Evolutionary conservation across 1,284 basidiomycete species (phyloP), one percentile per base, ranked within the genome.

Genomic region (Phylloboletellus chloephorus): DNA sequence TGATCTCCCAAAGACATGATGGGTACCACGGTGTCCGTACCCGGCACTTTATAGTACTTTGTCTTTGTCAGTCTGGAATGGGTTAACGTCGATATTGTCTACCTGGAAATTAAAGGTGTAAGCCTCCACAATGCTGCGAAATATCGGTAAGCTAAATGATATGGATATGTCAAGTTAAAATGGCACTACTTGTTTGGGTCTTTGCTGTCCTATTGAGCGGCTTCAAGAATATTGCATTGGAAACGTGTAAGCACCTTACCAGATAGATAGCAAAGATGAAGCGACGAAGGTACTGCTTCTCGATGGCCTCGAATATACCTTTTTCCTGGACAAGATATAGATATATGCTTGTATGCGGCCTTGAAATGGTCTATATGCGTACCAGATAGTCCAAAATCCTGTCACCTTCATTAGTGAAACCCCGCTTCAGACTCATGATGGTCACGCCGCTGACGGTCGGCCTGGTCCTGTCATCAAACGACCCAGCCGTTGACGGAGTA

Each of bases 241-340:
- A 30, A 19, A 25, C 16, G 19, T 4, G 16, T 5, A 12, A 21
- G 11, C 12, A 8, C 66, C 75, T 45, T 45, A 86, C 85, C 47
- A 91, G 66, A 57, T 88, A 90, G 44, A 91, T 77, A 3, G 81
- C 88, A 52, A 91, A 85, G 40, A 88, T 80, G 59, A 88, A 85
- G 50, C 79, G 82, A 25, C 77, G 76, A 36, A 89, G 71, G 61
- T 86, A 89, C 51, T 79, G 76, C 54, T 79, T 84, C 54, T 84
- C 74, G 24, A 89, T 61, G 0, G 86, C 86, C 50, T 88, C 82
- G 50, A 87, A 87, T 39, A 88, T 84, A 1, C 87, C 87, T 49
- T 78, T 69, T 61, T 89, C 86, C 86, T 88, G 45, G 1, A 36
- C 37, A 30, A 47, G 32, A 37, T 1, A 37, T 24, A 47, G 32